Percentiles rank a stretch among this genome's conserved stretches.
These are phyloP conservation scores for Chalaropsis thielavioides DNA, from an alignment of 2,329 filamentous ascomycete genomes.

Conservation along the genomic window DNA sequence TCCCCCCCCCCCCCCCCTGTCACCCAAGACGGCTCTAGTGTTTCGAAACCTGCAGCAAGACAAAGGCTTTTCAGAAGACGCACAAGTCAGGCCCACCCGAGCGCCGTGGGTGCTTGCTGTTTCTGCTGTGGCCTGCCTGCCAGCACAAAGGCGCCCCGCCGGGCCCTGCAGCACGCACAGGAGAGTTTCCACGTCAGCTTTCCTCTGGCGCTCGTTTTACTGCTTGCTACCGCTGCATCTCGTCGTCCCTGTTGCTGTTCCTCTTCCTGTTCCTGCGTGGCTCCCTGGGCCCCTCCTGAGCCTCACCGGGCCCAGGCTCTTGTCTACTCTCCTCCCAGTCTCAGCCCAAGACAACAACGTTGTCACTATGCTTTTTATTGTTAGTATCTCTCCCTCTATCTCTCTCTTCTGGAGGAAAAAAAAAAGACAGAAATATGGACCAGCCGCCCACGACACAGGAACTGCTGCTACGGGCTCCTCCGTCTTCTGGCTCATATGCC, in stretches of 20 bases:
- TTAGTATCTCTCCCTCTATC: no score
- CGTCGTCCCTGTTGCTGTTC: background rate
- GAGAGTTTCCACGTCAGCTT: no score
- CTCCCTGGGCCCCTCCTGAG: background rate
- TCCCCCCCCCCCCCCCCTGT: background rate
- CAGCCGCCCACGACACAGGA: background rate
- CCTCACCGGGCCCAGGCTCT: background rate
- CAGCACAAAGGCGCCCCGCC: no score
- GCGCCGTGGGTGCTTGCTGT: no score
- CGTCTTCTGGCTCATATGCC: background rate
- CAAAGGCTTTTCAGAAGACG: background rate
- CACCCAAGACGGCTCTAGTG: background rate
- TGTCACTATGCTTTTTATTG: background rate
- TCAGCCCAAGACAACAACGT: background rate
- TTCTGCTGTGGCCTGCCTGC: no score
- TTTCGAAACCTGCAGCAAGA: conserved; percentile 2
- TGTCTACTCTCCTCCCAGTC: background rate
- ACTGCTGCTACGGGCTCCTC: background rate
- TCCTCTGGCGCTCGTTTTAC: no score
- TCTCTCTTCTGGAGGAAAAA: background rate
- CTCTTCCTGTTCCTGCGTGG: background rate
- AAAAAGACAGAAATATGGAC: background rate
- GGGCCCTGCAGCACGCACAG: no score
- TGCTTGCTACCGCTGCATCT: no score
- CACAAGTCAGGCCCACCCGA: background rate